Evolutionary conservation across 768 basidiomycete species (phyloP).

Genomic region (Amanita rubescens): DNA sequence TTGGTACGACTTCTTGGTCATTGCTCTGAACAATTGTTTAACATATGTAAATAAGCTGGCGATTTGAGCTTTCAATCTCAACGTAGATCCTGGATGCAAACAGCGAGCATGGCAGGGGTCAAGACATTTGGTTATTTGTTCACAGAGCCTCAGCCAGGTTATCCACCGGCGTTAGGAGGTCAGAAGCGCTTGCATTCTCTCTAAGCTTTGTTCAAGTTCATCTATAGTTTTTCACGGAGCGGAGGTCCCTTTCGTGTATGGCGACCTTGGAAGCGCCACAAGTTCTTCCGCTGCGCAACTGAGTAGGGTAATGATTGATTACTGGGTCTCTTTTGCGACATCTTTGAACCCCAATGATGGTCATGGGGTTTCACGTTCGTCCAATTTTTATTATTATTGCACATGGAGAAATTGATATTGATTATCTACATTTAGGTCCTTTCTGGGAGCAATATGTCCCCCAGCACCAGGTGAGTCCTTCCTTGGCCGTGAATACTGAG

Average conservation of each 20-base stretch:
- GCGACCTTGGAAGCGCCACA: conserved; percentile 11
- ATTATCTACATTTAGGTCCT: not conserved
- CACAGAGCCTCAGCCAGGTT: conserved; percentile 24
- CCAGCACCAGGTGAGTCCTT: conserved; percentile 4
- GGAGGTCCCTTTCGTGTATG: conserved; percentile 26
- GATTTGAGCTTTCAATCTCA: conserved; percentile 29
- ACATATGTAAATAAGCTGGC: conserved; percentile 12
- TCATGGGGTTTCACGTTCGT: conserved; percentile 25
- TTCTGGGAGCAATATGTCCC: conserved; percentile 6
- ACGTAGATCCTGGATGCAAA: conserved; percentile 27
- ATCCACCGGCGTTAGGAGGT: conserved; percentile 10
- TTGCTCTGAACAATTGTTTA: not conserved
- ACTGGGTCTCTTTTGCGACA: conserved; percentile 40
- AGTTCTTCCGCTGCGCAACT: conserved; percentile 16
- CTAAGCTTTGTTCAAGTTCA: not conserved
- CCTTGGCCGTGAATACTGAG: not conserved
- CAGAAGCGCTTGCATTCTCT: not conserved
- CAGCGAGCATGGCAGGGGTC: conserved; percentile 24
- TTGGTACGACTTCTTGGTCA: conserved; percentile 11
- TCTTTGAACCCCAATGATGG: conserved; percentile 39
- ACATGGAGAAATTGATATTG: not conserved
- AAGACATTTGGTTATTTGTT: conserved; percentile 31
- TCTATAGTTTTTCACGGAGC: conserved; percentile 22
- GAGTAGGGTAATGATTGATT: conserved; percentile 32
- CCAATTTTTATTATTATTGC: not conserved